Percentiles rank a stretch among this genome's conserved stretches.
These are phyloP conservation scores for Aspergillus pseudoglaucus DNA, from an alignment of 2,329 filamentous ascomycete species.

Conservation along the genomic window DNA sequence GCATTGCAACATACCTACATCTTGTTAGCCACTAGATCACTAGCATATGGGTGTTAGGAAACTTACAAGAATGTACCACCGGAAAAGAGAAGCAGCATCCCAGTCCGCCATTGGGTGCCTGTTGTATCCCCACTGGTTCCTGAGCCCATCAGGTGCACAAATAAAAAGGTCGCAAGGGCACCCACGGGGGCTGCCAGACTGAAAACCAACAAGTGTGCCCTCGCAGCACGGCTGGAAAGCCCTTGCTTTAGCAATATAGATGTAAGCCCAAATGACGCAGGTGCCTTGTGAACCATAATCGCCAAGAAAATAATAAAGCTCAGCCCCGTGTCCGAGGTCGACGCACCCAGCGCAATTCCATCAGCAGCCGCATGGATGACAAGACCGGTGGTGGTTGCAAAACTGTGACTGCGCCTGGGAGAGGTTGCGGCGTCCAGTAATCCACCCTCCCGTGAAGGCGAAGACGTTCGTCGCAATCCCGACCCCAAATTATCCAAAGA, in stretches of 20 bases:
- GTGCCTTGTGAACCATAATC: conserved; percentile 96
- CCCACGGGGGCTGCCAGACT: conserved; percentile 84
- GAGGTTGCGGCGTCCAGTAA: conserved; percentile 26
- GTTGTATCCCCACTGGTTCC: conserved; percentile 48
- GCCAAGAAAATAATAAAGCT: conserved; percentile 91
- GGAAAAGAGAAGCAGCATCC: conserved; percentile 88
- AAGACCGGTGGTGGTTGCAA: conserved; percentile 87
- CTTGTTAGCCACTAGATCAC: conserved; percentile 9
- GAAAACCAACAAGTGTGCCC: conserved; percentile 82
- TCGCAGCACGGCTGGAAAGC: conserved; percentile 74
- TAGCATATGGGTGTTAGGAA: background rate
- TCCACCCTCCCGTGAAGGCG: conserved; percentile 33
- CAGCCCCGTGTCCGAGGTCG: conserved; percentile 69
- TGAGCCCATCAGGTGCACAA: conserved; percentile 64
- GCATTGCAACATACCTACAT: conserved; percentile 88
- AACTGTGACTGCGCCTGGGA: conserved; percentile 42
- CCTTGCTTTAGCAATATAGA: conserved; percentile 87
- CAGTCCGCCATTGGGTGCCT: conserved; percentile 76
- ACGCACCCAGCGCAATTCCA: conserved; percentile 91
- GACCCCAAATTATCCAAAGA: conserved; percentile 74
- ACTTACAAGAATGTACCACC: conserved; percentile 90
- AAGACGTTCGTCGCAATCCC: conserved; percentile 42
- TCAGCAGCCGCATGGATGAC: conserved; percentile 94
- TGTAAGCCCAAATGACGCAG: conserved; percentile 89
- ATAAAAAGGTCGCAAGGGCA: conserved; percentile 73